Base-by-base conservation (phyloP, 768 basidiomycete species). In the Hemileccinum rubropunctum region DNA sequence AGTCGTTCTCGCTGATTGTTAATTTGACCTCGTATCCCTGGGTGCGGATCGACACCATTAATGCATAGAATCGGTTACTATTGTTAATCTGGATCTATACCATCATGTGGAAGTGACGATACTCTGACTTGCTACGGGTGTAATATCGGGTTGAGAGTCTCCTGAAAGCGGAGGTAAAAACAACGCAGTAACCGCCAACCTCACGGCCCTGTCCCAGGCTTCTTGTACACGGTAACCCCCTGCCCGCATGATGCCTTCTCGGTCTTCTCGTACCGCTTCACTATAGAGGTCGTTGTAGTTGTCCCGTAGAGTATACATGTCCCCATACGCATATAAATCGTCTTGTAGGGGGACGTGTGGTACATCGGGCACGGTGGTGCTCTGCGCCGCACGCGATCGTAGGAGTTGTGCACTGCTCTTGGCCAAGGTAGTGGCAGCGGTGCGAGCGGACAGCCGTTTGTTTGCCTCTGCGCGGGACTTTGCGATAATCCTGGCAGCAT, bases 141-240 rank as follows among this genome's bases (percentile, higher is more conserved):
- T 48, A 11, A 15, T 33, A 21, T 56, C 48, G 14, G 50, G 21
- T 38, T 49, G 49, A 20, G 54, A 40, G n/a, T 20, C 2, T 27
- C 71, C 78, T 35, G 67, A 62, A 30, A 78, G 63, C 1, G 85
- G 82, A 30, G 73, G 61, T 28, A 89, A 60, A 53, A 89, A 88
- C 53, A 94, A 64, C 1, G 81, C 88, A 33, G 83, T 83, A 20
- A 93, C 84, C 6, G 88, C 85, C 56, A 67, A 81, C 50, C 86
- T 72, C 49, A 95, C 63, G 12, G 89, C 90, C 47, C 91, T 76
- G 58, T 87, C 86, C 91, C 91, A 94, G 38, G 86, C 89, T 64
- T 94, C 88, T 53, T 88, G 83, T 4, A 90, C 74, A 54, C 71
- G 75, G 63, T 91, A 95, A 9, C 92, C 92, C 9, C 91, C 92